These are phyloP conservation scores for Chamaenerion angustifolium DNA, from an alignment of 345 rosid species.

Conservation along the genomic window DNA sequence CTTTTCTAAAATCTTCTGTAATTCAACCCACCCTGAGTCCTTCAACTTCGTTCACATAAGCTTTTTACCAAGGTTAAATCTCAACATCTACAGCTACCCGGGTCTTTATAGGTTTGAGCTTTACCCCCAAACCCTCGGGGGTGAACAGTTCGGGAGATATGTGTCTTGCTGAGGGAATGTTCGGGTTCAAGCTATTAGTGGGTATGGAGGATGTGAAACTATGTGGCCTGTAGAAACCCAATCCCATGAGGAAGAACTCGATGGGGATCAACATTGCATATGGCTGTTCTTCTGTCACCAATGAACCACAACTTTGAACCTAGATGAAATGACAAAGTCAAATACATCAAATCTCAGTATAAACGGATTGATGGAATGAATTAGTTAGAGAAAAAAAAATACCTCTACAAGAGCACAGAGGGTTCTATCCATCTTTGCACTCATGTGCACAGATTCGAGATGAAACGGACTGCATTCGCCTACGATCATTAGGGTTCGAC, in stretches of 20 bases:
- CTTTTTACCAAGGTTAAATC: too few relatives aligned
- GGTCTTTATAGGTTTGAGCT: constrained; percentile 59
- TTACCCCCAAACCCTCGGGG: constrained; percentile 44
- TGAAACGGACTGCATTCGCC: constrained; percentile 47
- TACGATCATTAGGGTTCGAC: constrained; percentile 43
- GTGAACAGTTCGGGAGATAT: constrained; percentile 52
- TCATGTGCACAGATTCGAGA: constrained; percentile 36
- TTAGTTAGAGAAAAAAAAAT: neutral
- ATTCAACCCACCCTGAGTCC: too few relatives aligned
- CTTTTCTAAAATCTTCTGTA: too few relatives aligned
- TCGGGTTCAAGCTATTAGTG: constrained; percentile 19
- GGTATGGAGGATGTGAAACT: constrained; percentile 17
- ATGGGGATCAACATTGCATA: constrained; percentile 54
- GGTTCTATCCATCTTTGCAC: constrained; percentile 29
- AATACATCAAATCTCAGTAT: neutral
- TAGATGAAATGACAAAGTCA: constrained; percentile 3
- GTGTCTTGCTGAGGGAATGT: constrained; percentile 13
- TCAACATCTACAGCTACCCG: constrained; percentile 9
- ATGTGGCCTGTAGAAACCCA: constrained; percentile 27
- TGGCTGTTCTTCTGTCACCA: constrained; percentile 61
- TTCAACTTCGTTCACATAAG: too few relatives aligned
- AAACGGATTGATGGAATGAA: neutral
- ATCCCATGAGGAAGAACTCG: constrained; percentile 38
- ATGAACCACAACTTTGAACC: constrained; percentile 53
- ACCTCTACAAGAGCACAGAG: constrained; percentile 49